Base-by-base conservation (phyloP, 257 asterid species). In the Nicotiana otophora region DNA sequence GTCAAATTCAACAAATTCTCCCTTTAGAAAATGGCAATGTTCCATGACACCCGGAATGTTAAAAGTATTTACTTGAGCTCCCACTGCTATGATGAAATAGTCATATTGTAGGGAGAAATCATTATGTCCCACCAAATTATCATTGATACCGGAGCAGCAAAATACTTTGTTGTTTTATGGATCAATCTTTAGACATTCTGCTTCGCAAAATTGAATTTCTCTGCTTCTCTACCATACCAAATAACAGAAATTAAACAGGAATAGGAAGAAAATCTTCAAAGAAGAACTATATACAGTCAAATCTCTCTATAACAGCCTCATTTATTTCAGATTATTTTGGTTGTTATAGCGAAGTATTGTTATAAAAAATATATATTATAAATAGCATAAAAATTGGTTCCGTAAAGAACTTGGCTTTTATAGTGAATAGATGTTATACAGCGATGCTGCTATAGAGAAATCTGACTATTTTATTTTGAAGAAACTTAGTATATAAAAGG, bases 21-120 rank as follows among this genome's bases (percentile, higher is more conserved):
- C 98, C 98, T 96, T 96, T 87, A 96, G 84, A 91, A 96, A 96
- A 84, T 87, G 94, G 83, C 97, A 93, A 86, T 96, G 85, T 86
- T 96, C 98, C n/a, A 88, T 92, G 33, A 96, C 98, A 62, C 99
- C 99, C 65, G 99, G 99, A 80, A 92, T 94, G 88, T 96, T 96
- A 83, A 96, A 96, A 74, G 99, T 96, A 84, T 91, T 96, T 83
- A 94, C 74, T 80, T 97, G 98, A 63, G 98, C 99, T 62, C 99
- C 98, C 48, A 91, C 70, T 19, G 93, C 86, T 75, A 96, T 82
- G 81, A 96, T 94, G 64, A 96, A 98, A 87, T 96, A 94, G 91
- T 96, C 99, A 88, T 92, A 96, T 85, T 96, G 97, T 34, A 96
- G 93, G 69, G 84, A 81, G 81, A 94, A 90, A 84, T 94, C 98